A percentile compares a stretch with the other conserved stretches of the same genome.
Evolutionary conservation across 2,329 filamentous ascomycete species (phyloP).

Genomic region (Sporothrix pseudoabietina): DNA sequence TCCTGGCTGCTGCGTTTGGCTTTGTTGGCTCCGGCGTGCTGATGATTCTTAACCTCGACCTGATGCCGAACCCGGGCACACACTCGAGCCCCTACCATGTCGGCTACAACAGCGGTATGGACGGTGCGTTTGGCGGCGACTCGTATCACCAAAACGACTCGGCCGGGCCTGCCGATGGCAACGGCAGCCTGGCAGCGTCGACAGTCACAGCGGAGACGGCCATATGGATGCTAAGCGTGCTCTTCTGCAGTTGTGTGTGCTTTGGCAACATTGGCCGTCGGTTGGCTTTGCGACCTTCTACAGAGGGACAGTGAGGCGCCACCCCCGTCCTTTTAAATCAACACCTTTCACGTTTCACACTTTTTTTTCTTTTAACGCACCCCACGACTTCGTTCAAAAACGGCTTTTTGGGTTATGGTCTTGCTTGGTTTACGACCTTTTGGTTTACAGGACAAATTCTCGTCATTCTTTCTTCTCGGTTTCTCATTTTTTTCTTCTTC

Average conservation of each 20-base stretch:
- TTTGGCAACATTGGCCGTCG: constrained; percentile 93
- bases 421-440: constrained; percentile 3
- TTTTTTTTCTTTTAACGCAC: constrained; percentile 11
- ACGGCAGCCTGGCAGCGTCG: neutral
- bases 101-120: constrained; percentile 24
- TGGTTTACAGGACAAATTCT: neutral
- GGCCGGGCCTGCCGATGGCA: neutral
- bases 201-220: constrained; percentile 69
- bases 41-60: constrained; percentile 73
- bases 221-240: constrained; percentile 88
- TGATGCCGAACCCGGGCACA: constrained; percentile 69
- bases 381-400: neutral
- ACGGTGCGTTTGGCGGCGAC: constrained; percentile 21
- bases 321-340: neutral
- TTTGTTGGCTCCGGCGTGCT: constrained; percentile 72
- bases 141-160: constrained; percentile 36
- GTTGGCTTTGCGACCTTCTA: constrained; percentile 55
- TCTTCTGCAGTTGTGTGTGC: constrained; percentile 93
- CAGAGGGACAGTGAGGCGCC: neutral
- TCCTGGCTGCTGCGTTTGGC: constrained; percentile 74
- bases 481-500: neutral
- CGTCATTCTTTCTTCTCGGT: neutral
- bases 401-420: neutral
- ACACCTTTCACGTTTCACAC: too few species aligned
- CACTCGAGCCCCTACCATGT: constrained; percentile 26